A percentile compares a stretch with the other conserved stretches of the same genome.
These are phyloP conservation scores for Aspergillus piperis DNA, from an alignment of 2,329 filamentous ascomycete genomes.

Conservation along the genomic window DNA sequence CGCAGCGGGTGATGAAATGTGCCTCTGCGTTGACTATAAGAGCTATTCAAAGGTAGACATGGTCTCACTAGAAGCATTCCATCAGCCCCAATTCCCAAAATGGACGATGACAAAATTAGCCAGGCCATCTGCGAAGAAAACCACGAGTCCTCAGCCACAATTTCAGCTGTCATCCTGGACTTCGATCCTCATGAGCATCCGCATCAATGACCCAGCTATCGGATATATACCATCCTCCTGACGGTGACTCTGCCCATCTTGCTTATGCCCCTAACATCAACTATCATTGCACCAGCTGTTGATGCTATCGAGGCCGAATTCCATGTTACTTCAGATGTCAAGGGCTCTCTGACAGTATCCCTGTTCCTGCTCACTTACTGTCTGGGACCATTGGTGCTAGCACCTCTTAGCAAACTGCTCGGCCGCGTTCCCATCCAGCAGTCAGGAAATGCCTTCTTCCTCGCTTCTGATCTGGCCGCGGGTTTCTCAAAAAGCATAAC, in stretches of 20 bases:
- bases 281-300: conserved; percentile 9
- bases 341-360: conserved; percentile 9
- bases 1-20: no score
- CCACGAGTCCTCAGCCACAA: background rate
- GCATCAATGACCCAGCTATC: conserved; percentile 4
- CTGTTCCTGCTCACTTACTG: conserved; percentile 10
- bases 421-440: conserved; percentile 9
- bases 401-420: conserved; percentile 9
- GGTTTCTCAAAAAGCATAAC: no score
- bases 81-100: background rate
- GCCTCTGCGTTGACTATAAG: no score
- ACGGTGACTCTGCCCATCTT: background rate
- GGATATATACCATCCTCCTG: conserved; percentile 8
- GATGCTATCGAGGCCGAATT: conserved; percentile 3
- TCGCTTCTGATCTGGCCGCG: no score
- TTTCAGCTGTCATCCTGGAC: background rate
- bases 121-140: background rate
- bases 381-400: conserved; percentile 6
- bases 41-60: no score
- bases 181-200: conserved; percentile 1
- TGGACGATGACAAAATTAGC: background rate
- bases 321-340: conserved; percentile 1
- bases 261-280: conserved; percentile 1
- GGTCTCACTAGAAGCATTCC: no score
- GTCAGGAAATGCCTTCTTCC: background rate